A percentile compares a stretch with the other conserved stretches of the same genome.
phyloP scores from a whole-genome alignment of 2,329 filamentous ascomycete species.

The Cytospora mali region DNA sequence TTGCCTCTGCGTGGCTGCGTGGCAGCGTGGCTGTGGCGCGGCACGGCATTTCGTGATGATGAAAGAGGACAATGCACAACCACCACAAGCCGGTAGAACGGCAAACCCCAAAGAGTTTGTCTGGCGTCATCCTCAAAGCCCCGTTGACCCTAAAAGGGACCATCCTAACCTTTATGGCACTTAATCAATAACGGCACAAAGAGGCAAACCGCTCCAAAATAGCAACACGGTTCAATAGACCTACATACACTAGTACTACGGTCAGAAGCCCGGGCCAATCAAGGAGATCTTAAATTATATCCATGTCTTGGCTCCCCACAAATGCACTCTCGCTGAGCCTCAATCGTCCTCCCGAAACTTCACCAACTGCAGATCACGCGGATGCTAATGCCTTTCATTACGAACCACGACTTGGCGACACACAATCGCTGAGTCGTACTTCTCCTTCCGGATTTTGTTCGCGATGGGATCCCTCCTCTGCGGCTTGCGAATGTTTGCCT shows the following conservation, averaged over 20 bases:
- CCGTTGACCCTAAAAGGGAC: background rate
- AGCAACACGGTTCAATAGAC: conserved; percentile 15
- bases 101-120: background rate
- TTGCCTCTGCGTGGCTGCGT: no score
- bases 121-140: background rate
- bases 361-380: background rate
- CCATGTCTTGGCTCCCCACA: background rate
- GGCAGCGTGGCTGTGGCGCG: background rate
- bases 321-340: background rate
- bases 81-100: background rate
- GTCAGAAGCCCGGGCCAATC: background rate
- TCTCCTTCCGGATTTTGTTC: background rate
- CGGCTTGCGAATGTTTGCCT: background rate
- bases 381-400: background rate
- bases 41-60: background rate
- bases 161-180: background rate
- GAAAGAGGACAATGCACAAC: background rate
- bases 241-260: background rate
- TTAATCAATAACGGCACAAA: background rate
- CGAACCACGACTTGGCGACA: background rate
- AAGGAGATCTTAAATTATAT: background rate
- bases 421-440: background rate
- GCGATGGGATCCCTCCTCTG: background rate
- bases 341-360: background rate
- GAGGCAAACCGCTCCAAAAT: conserved; percentile 16